A percentile compares a stretch with the other conserved stretches of the same genome.
Evolutionary conservation across 331 rosid genomes (phyloP).

Genomic region (Arachis monticola): DNA sequence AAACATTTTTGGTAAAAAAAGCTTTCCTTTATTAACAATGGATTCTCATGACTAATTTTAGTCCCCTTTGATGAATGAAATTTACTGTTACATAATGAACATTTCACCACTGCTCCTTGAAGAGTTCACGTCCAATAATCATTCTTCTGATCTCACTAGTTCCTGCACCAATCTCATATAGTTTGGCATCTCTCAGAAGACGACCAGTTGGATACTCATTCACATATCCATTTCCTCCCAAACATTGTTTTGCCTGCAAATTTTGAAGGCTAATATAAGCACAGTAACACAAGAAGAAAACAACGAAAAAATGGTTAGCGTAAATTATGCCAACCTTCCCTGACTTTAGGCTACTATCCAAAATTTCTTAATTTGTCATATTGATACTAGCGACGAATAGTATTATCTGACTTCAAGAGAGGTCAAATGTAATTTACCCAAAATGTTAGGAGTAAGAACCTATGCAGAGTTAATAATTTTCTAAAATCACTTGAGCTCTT

Average conservation of each 20-base stretch:
- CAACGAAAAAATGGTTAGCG: no score
- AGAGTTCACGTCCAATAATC: conserved; percentile 88
- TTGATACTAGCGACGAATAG: no score
- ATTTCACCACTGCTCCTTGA: conserved; percentile 70
- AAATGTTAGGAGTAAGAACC: no score
- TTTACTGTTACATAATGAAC: conserved; percentile 20
- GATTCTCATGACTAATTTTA: conserved; percentile 19
- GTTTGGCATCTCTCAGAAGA: conserved; percentile 85
- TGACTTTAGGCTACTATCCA: no score
- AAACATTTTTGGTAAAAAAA: not conserved
- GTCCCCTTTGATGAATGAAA: conserved; percentile 36
- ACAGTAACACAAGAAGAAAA: not conserved
- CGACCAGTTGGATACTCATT: conserved; percentile 90
- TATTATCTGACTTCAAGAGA: no score
- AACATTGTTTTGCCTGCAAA: conserved; percentile 83
- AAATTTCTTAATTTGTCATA: no score
- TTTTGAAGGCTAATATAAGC: conserved; percentile 13
- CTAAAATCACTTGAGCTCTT: no score
- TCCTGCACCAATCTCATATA: conserved; percentile 90
- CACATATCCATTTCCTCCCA: conserved; percentile 98
- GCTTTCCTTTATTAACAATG: not conserved
- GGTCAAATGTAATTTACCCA: no score
- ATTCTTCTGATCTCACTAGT: conserved; percentile 93
- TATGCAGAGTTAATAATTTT: no score
- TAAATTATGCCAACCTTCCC: no score